These are phyloP conservation scores for Antrodiella citrinella DNA, from an alignment of 768 basidiomycete genomes.

Conservation along the genomic window DNA sequence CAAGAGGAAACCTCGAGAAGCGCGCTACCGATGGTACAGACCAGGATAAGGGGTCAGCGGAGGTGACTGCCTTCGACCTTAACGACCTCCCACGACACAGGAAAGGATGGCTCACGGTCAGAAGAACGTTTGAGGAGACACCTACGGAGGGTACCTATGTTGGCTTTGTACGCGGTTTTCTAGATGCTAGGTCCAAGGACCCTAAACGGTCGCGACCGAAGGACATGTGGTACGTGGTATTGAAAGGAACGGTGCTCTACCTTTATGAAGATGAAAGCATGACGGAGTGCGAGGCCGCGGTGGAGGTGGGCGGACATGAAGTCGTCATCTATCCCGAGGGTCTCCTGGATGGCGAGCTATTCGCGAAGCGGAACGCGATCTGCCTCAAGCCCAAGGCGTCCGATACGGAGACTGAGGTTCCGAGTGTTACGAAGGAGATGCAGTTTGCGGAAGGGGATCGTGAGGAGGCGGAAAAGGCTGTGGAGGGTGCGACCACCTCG, in stretches of 20 bases:
- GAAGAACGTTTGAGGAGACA: constrained; percentile 68
- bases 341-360: constrained; percentile 81
- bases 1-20: constrained; percentile 18
- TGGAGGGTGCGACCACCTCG: constrained; percentile 34
- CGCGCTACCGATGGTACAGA: constrained; percentile 10
- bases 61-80: constrained; percentile 25
- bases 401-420: constrained; percentile 28
- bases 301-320: constrained; percentile 75
- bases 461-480: constrained; percentile 25
- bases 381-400: constrained; percentile 52
- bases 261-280: constrained; percentile 90
- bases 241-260: constrained; percentile 88
- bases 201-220: constrained; percentile 78
- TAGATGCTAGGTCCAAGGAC: constrained; percentile 79
- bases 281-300: constrained; percentile 85
- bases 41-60: constrained; percentile 23
- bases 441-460: constrained; percentile 22
- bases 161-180: constrained; percentile 68
- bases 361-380: constrained; percentile 84
- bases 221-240: constrained; percentile 87
- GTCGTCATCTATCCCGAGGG: constrained; percentile 71
- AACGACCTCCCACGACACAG: constrained; percentile 59
- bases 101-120: constrained; percentile 79
- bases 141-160: constrained; percentile 63
- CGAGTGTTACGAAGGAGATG: constrained; percentile 50